phyloP scores from a whole-genome alignment of 2,329 filamentous ascomycete species.

The Cladosporium sp. region DNA sequence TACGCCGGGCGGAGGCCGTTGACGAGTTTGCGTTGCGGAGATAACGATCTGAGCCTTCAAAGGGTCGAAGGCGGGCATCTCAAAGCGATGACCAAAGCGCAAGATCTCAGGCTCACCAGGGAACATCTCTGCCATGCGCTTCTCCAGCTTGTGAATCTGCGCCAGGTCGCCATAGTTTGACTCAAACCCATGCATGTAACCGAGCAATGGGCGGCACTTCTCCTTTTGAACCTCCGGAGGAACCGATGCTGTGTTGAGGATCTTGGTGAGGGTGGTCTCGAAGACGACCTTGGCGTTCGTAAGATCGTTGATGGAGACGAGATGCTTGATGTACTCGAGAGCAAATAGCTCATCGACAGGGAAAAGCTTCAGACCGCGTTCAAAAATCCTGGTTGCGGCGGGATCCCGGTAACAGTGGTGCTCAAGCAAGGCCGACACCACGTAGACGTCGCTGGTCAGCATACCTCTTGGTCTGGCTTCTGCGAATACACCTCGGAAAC shows the following conservation, averaged over 20 bases:
- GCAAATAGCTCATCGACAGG: constrained; percentile 91
- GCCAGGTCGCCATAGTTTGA: constrained; percentile 88
- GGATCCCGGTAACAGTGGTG: constrained; percentile 94
- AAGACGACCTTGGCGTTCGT: constrained; percentile 91
- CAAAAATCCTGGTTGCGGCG: constrained; percentile 91
- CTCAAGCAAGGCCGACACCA: constrained; percentile 87
- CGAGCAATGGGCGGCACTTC: constrained; percentile 80
- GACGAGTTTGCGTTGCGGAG: constrained; percentile 73
- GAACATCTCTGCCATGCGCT: constrained; percentile 89
- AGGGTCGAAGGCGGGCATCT: constrained; percentile 69
- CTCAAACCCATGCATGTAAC: constrained; percentile 93
- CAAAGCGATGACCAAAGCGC: constrained; percentile 73
- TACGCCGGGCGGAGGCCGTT: constrained; percentile 24
- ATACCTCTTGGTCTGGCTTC: constrained; percentile 84
- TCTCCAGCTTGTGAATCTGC: constrained; percentile 86
- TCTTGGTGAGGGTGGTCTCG: constrained; percentile 82
- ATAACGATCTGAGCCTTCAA: constrained; percentile 77
- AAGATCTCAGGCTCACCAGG: constrained; percentile 75
- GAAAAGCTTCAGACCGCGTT: constrained; percentile 88
- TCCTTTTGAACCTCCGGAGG: constrained; percentile 38
- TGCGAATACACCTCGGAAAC: constrained; percentile 81
- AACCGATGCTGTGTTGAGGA: constrained; percentile 61
- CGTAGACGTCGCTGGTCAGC: constrained; percentile 90
- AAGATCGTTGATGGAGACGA: constrained; percentile 86
- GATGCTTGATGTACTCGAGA: constrained; percentile 90